Base-by-base conservation (phyloP, 805 yeast species). In the Maudiozyma serrabonitensis region DNA sequence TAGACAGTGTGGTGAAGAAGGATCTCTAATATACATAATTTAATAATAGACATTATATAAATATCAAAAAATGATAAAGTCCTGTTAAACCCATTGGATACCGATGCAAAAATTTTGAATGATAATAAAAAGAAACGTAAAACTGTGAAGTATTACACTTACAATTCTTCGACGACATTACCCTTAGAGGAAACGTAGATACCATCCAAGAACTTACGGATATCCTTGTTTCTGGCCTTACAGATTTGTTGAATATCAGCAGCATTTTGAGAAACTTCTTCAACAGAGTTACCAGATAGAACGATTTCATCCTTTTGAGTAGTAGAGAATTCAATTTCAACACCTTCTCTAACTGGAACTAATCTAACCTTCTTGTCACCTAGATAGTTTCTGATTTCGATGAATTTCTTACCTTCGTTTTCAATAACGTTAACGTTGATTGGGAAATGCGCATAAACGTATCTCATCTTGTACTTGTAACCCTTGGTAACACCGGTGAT, bases 361-460 rank as follows among this genome's bases (percentile, higher is more conserved):
- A 75, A 75, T 84, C 98, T 87, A 62, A 90, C 95, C 76, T 88
- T 82, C 85, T 89, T 93, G 82, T 93, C 98, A 79, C 99, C 99
- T 78, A 93, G 84, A 85, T 87, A 93, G 82, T 93, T 93, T 87
- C 98, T 90, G 81, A 93, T 90, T 81, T 93, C 98, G 66, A 91
- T 85, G 69, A 69, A 80, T 58, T 79, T 75, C 48, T 71, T 66
- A 63, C 86, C 87, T 52, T 91, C 91, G 68, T 79, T 77, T 61
- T 86, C 87, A 71, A 86, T 72, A 63, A 89, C 74, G 81, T 90
- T 91, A 64, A 93, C 96, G 78, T 93, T 93, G 78, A 95, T 93
- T 75, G 99, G 99, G 96, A 93, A 93, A 87, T 93, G 99, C 84
- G 99, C 99, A 73, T 91, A 95, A 60, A 93, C 99, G 75, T 88